A percentile compares a stretch with the other conserved stretches of the same genome.
Evolutionary conservation across 805 yeast species (phyloP).

Genomic region (Starmerella floris): DNA sequence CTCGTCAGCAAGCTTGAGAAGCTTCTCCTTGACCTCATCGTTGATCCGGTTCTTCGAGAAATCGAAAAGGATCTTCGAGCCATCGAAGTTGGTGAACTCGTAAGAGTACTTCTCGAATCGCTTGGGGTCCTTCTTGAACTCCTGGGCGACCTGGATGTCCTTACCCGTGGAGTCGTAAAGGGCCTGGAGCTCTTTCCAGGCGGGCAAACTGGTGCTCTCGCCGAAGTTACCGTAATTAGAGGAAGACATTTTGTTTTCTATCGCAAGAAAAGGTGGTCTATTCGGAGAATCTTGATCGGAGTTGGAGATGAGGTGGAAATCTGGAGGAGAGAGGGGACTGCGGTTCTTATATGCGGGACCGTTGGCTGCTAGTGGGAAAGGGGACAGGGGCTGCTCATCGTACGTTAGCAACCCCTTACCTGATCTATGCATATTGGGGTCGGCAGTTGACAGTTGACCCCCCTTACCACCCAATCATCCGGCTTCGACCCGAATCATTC

Average conservation of each 20-base stretch:
- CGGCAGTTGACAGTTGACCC: no score
- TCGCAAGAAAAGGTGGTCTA: background rate
- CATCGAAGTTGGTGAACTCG: constrained; percentile 73
- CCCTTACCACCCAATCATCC: background rate
- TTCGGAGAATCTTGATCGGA: background rate
- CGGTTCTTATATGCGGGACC: background rate
- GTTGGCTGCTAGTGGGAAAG: background rate
- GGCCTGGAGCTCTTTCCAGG: constrained; percentile 68
- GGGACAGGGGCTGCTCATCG: background rate
- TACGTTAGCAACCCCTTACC: background rate
- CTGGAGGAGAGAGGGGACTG: background rate
- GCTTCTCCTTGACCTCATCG: constrained; percentile 58
- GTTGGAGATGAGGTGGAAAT: background rate
- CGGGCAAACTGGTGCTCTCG: constrained; percentile 40
- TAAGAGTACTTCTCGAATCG: constrained; percentile 67
- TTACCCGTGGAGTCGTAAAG: constrained; percentile 61
- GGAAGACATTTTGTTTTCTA: constrained; percentile 5
- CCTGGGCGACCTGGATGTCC: constrained; percentile 57
- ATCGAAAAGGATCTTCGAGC: constrained; percentile 80
- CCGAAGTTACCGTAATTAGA: constrained; percentile 15
- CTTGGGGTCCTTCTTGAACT: constrained; percentile 57
- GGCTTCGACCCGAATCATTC: no score
- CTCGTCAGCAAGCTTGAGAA: constrained; percentile 74
- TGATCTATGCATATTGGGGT: background rate
- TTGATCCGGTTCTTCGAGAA: constrained; percentile 88